A percentile compares a stretch with the other conserved stretches of the same genome.
Conservation (phyloP, 192 early-diverging fungal genomes). For the Cetraspora pellucida region DNA sequence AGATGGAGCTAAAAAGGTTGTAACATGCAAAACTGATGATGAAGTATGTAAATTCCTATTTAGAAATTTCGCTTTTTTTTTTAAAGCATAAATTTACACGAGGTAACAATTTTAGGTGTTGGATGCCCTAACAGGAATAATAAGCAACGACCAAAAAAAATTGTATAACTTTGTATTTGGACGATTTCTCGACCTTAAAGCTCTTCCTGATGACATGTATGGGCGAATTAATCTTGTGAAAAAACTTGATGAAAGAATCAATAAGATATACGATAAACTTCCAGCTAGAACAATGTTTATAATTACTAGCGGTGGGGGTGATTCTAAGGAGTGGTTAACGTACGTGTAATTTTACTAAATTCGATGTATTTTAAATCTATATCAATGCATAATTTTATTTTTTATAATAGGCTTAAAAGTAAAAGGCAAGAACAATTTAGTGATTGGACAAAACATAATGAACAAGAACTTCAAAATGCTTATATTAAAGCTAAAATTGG, state of each 20-base stretch:
- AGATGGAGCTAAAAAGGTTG: constrained; percentile 33
- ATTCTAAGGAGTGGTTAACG: constrained; percentile 41
- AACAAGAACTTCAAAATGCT: background rate
- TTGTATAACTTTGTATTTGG: constrained; percentile 32
- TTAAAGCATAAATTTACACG: constrained; percentile 4
- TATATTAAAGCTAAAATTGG: background rate
- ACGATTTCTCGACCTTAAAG: constrained; percentile 37
- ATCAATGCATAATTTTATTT: background rate
- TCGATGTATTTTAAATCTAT: background rate
- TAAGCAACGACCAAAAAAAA: background rate
- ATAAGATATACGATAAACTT: constrained; percentile 37
- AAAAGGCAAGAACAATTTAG: background rate
- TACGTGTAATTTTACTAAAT: background rate
- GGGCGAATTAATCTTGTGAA: constrained; percentile 35
- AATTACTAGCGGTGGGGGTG: constrained; percentile 46
- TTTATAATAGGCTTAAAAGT: background rate
- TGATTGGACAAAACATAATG: background rate
- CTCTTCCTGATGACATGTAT: constrained; percentile 35
- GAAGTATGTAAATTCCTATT: background rate
- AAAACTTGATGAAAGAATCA: constrained; percentile 43
- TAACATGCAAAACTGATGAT: constrained; percentile 1
- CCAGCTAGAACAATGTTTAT: constrained; percentile 43
- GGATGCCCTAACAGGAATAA: background rate
- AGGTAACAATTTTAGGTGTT: constrained; percentile 9
- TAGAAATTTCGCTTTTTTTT: constrained; percentile 11